Evolutionary conservation across 2,329 filamentous ascomycete species (phyloP), one percentile per base, ranked within the genome.

Genomic region (Sclerotinia spermophila): DNA sequence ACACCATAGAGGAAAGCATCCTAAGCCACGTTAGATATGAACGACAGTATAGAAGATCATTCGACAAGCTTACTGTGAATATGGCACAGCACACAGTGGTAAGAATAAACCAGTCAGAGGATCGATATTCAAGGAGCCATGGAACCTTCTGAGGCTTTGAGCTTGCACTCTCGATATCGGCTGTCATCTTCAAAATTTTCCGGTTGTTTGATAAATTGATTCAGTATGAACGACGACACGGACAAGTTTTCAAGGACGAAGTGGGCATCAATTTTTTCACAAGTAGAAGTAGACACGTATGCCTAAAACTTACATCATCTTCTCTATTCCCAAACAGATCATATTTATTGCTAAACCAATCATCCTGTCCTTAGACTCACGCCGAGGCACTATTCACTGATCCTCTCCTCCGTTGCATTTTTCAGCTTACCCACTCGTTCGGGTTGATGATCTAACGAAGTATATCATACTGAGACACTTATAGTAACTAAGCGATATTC

Each of bases 1-100:
- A 89, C 80, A 27, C 83, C 86, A 75, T 89, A 89, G 48, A 86
- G 82, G 75, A 89, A 88, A 76, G 89, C 86, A 77, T 90, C 88
- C 71, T 72, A 64, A 48, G 71, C 76, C 24, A 48, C n/a, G 44
- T 71, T 61, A 71, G 64, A 66, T 51, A 48, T 27, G 15, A 53
- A 53, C n/a, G 33, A n/a, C 56, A 30, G 38, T 51, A 24, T 27
- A 35, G 40, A n/a, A 13, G n/a, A 30, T 44, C 24, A 35, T 48
- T 60, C 35, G 53, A 21, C 19, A n/a, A 24, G 35, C 69, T 42
- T 56, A 71, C 71, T 15, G 61, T 72, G 59, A 72, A 72, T 10
- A 61, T 67, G 15, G 71, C 66, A 48, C 68, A 56, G 44, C 71
- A 72, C 35, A 72, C 60, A 19, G 71, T 72, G 38, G 53, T 69